These are phyloP conservation scores for Astragalus membranaceus DNA, from an alignment of 306 rosid genomes.

Conservation along the genomic window DNA sequence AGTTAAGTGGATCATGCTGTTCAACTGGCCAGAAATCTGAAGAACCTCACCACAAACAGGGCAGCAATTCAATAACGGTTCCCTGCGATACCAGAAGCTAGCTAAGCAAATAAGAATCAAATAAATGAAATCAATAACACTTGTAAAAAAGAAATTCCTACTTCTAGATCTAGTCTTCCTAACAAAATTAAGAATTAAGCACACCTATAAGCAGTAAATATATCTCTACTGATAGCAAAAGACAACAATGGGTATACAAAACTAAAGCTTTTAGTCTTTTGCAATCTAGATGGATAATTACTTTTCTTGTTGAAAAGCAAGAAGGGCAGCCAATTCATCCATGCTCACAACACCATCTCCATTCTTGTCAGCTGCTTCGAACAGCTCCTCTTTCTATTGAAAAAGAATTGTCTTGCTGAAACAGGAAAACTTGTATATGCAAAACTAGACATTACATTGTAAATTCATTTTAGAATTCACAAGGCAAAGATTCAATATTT, in stretches of 20 bases:
- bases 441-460: slow-evolving; percentile 4
- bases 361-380: slow-evolving; percentile 87
- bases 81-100: slow-evolving; percentile 52
- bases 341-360: slow-evolving; percentile 79
- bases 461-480: slow-evolving; percentile 8
- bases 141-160: not conserved
- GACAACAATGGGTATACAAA: not conserved
- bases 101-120: slow-evolving; percentile 17
- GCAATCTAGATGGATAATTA: slow-evolving; percentile 33
- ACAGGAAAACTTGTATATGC: not conserved
- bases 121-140: not conserved
- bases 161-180: not conserved
- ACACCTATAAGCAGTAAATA: not conserved
- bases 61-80: slow-evolving; percentile 73
- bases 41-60: slow-evolving; percentile 97
- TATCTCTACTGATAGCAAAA: not conserved
- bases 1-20: slow-evolving; percentile 71
- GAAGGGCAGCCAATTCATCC: slow-evolving; percentile 91
- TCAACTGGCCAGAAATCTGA: slow-evolving; percentile 65
- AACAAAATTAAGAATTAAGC: not conserved
- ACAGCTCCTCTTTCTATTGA: slow-evolving; percentile 81
- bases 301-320: slow-evolving; percentile 87
- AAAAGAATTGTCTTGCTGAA: slow-evolving; percentile 29
- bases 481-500: slow-evolving; percentile 1
- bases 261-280: slow-evolving; percentile 4